Evolutionary conservation across 2,329 filamentous ascomycete genomes (phyloP).

Genomic region (Calonectria naviculata): DNA sequence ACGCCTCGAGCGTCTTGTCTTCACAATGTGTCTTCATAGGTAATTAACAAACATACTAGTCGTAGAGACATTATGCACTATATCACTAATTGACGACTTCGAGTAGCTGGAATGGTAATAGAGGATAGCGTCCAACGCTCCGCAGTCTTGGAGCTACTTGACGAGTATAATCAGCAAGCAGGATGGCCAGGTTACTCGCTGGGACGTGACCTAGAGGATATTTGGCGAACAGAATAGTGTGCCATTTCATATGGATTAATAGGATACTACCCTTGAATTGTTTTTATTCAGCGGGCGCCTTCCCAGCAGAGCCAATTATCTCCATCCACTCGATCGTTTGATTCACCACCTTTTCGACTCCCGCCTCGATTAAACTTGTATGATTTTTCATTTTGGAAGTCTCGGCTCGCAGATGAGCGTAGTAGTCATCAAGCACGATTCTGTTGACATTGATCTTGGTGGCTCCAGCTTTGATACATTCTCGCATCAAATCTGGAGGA

Average conservation of each 20-base stretch:
- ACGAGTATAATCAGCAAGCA: background rate
- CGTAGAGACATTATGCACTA: no score
- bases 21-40: constrained; percentile 51
- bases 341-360: background rate
- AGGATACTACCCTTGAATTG: background rate
- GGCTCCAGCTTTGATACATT: constrained; percentile 63
- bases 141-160: background rate
- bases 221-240: background rate
- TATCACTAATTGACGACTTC: constrained; percentile 27
- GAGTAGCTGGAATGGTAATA: background rate
- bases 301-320: background rate
- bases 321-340: background rate
- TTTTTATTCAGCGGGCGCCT: background rate
- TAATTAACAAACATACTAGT: background rate
- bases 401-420: constrained; percentile 7
- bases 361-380: background rate
- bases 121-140: background rate
- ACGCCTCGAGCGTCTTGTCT: constrained; percentile 51
- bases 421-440: constrained; percentile 53
- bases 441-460: constrained; percentile 70
- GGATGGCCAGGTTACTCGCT: background rate
- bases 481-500: constrained; percentile 57
- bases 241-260: background rate
- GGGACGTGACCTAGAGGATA: background rate
- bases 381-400: background rate